phyloP scores from a whole-genome alignment of 2,329 filamentous ascomycete genomes.

The Pseudogymnoascus sp. region DNA sequence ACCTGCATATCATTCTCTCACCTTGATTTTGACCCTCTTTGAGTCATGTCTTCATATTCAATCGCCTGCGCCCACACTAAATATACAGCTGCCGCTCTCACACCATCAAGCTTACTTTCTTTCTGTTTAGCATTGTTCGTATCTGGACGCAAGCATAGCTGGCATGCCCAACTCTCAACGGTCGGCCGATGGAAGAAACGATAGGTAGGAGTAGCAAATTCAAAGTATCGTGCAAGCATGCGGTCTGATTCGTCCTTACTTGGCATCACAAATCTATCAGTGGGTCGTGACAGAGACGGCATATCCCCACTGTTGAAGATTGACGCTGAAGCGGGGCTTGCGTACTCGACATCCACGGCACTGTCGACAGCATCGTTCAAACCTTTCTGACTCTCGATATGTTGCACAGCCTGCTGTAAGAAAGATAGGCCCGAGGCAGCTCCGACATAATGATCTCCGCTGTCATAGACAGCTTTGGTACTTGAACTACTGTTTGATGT shows the following conservation, averaged over 20 bases:
- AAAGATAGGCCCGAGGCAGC: slow-evolving; percentile 47
- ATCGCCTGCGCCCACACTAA: slow-evolving; percentile 5
- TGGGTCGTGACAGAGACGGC: not conserved
- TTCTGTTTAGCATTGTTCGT: not conserved
- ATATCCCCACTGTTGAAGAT: slow-evolving; percentile 22
- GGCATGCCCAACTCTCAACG: slow-evolving; percentile 39
- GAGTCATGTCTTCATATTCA: slow-evolving; percentile 5
- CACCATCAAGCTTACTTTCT: not conserved
- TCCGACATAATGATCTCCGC: slow-evolving; percentile 47
- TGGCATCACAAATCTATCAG: slow-evolving; percentile 11
- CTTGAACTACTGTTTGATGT: not conserved
- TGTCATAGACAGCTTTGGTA: slow-evolving; percentile 10
- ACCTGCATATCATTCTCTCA: not conserved
- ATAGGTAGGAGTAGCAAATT: slow-evolving; percentile 51
- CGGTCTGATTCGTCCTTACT: slow-evolving; percentile 9
- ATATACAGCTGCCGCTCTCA: slow-evolving; percentile 2
- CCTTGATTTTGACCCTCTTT: not conserved
- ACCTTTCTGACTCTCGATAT: slow-evolving; percentile 35
- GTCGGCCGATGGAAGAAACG: slow-evolving; percentile 47
- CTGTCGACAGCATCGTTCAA: not conserved
- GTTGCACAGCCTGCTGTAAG: slow-evolving; percentile 43
- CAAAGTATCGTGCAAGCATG: slow-evolving; percentile 47
- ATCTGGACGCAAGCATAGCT: slow-evolving; percentile 22
- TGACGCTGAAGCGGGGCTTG: slow-evolving; percentile 10
- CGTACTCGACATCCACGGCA: slow-evolving; percentile 1